Percentiles rank a stretch among this genome's conserved stretches.
These are phyloP conservation scores for Aristolochia fimbriata DNA, from an alignment of 164 flowering plant species.

Conservation along the genomic window DNA sequence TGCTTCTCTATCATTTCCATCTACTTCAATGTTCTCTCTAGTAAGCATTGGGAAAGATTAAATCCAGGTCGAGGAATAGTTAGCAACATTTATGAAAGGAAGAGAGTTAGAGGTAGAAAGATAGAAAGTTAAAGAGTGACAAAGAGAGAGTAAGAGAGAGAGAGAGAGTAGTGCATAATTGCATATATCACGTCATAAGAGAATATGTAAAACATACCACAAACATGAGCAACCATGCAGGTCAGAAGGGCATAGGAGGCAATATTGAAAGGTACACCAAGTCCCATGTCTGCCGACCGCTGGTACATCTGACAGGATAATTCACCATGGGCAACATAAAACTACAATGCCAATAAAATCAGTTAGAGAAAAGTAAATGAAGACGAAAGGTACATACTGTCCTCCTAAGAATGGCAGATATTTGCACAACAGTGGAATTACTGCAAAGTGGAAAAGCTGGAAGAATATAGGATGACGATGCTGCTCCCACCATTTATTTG, in stretches of 20 bases:
- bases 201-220: slow-evolving; percentile 42
- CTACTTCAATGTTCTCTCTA: too few relatives aligned
- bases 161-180: neutral
- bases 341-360: slow-evolving; percentile 34
- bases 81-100: too few relatives aligned
- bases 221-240: slow-evolving; percentile 94
- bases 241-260: slow-evolving; percentile 90
- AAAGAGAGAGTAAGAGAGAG: too few relatives aligned
- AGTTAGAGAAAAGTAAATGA: neutral
- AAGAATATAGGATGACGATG: neutral
- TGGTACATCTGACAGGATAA: slow-evolving; percentile 97
- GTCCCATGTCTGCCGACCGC: slow-evolving; percentile 97
- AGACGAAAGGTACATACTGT: neutral
- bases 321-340: slow-evolving; percentile 85
- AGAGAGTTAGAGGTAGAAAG: too few relatives aligned
- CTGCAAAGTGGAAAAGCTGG: neutral
- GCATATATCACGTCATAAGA: neutral
- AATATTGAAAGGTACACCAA: slow-evolving; percentile 95
- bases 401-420: neutral
- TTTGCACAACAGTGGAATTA: neutral
- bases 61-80: neutral
- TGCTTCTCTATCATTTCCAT: too few relatives aligned
- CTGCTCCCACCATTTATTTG: too few relatives aligned
- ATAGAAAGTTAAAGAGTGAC: too few relatives aligned
- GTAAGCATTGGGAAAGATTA: too few relatives aligned